Conservation (phyloP, 1,284 basidiomycete genomes). For the Schizophyllum commune region DNA sequence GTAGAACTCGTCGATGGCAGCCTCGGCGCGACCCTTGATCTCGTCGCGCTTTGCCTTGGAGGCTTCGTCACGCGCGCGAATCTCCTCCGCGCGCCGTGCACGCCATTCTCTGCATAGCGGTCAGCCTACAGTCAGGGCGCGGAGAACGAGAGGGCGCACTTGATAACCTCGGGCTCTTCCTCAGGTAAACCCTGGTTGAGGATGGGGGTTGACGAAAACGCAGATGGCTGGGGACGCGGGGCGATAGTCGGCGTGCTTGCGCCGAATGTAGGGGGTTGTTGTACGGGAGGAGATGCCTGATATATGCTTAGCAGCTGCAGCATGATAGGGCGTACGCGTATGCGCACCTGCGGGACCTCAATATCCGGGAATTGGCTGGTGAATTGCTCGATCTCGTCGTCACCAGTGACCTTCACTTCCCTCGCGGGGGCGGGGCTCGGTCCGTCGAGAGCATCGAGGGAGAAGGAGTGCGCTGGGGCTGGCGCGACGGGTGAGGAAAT, state of each 20-base stretch:
- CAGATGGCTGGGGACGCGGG: slow-evolving; percentile 65
- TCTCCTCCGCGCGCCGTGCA: slow-evolving; percentile 80
- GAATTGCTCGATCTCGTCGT: slow-evolving; percentile 86
- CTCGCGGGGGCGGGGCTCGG: slow-evolving; percentile 32
- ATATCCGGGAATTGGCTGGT: slow-evolving; percentile 90
- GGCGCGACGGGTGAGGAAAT: slow-evolving; percentile 23
- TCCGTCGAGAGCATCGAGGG: slow-evolving; percentile 54
- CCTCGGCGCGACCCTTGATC: slow-evolving; percentile 84
- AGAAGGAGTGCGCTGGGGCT: slow-evolving; percentile 22
- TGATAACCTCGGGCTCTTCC: slow-evolving; percentile 87
- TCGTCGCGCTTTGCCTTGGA: slow-evolving; percentile 80
- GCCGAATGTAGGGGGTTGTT: slow-evolving; percentile 36
- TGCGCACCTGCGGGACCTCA: slow-evolving; percentile 46
- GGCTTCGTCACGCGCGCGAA: slow-evolving; percentile 71
- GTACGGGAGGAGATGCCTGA: slow-evolving; percentile 12
- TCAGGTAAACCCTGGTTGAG: slow-evolving; percentile 62
- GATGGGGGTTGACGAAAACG: slow-evolving; percentile 64
- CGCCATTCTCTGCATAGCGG: slow-evolving; percentile 69
- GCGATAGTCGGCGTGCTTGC: slow-evolving; percentile 46
- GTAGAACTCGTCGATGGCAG: slow-evolving; percentile 94
- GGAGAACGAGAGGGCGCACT: slow-evolving; percentile 33
- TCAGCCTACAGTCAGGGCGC: background rate
- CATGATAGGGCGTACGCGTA: background rate
- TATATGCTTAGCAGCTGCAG: background rate
- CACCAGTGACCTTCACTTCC: slow-evolving; percentile 73